Evolutionary conservation across 1,284 basidiomycete species (phyloP).

Genomic region (Gymnopus androsaceus): DNA sequence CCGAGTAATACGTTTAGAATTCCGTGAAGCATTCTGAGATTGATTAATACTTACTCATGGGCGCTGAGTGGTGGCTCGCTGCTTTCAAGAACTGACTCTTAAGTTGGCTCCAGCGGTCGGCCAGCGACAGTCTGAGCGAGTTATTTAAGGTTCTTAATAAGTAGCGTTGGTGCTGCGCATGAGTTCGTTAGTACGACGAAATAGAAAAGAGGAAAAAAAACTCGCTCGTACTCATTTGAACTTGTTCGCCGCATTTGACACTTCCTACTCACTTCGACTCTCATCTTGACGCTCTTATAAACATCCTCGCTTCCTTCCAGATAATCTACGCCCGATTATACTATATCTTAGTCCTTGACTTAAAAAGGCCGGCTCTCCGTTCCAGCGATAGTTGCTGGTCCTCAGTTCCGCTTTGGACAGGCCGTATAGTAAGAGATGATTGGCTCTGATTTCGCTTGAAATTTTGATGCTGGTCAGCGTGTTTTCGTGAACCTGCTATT

Average conservation of each 20-base stretch:
- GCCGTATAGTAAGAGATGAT: too few species aligned
- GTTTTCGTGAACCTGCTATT: too few species aligned
- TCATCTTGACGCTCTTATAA: slow-evolving; percentile 97
- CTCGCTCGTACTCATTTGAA: slow-evolving; percentile 79
- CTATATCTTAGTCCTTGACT: slow-evolving; percentile 91
- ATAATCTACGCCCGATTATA: slow-evolving; percentile 97
- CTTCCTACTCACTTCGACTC: slow-evolving; percentile 87
- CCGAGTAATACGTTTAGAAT: too few species aligned
- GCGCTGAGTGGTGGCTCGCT: too few species aligned
- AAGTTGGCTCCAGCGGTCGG: slow-evolving; percentile 3
- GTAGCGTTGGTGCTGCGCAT: slow-evolving; percentile 68
- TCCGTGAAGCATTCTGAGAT: too few species aligned
- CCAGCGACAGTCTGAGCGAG: slow-evolving; percentile 50
- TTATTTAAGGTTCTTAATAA: slow-evolving; percentile 80
- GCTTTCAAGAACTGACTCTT: too few species aligned
- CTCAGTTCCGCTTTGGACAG: too few species aligned
- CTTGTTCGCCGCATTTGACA: slow-evolving; percentile 89
- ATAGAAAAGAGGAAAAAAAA: slow-evolving; percentile 2
- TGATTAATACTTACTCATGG: too few species aligned
- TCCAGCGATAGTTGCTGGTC: slow-evolving; percentile 80
- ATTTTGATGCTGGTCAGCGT: too few species aligned
- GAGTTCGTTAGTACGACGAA: too few species aligned
- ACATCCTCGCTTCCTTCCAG: slow-evolving; percentile 98
- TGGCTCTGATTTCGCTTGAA: too few species aligned
- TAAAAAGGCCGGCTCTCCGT: slow-evolving; percentile 78